A percentile compares a stretch with the other conserved stretches of the same genome.
Evolutionary conservation across 306 rosid genomes (phyloP).

Genomic region (Medicago arabica): DNA sequence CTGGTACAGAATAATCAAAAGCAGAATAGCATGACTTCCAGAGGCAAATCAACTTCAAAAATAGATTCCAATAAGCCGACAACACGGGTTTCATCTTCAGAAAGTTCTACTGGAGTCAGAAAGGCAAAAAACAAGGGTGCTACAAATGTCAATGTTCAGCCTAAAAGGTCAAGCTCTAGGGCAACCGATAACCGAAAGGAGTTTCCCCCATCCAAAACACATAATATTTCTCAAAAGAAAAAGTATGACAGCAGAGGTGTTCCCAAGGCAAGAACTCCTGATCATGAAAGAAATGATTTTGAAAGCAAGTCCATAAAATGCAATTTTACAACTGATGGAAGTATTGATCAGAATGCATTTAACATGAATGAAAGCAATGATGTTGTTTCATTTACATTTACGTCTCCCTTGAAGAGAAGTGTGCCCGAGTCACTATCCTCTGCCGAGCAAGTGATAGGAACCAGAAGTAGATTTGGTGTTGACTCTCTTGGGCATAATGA

Average conservation of each 20-base stretch:
- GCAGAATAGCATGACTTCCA: slow-evolving; percentile 66
- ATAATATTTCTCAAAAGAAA: slow-evolving; percentile 47
- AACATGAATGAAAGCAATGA: slow-evolving; percentile 63
- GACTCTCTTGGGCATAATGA: slow-evolving; percentile 51
- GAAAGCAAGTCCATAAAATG: slow-evolving; percentile 64
- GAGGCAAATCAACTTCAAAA: slow-evolving; percentile 58
- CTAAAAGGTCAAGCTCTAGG: slow-evolving; percentile 51
- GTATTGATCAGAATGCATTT: slow-evolving; percentile 50
- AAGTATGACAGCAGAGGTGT: slow-evolving; percentile 45
- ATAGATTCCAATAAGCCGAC: slow-evolving; percentile 49
- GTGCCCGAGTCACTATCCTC: slow-evolving; percentile 49
- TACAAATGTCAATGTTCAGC: slow-evolving; percentile 50
- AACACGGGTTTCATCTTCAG: slow-evolving; percentile 48
- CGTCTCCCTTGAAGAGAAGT: slow-evolving; percentile 73
- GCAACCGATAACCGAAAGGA: slow-evolving; percentile 52
- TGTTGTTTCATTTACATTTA: slow-evolving; percentile 89
- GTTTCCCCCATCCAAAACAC: slow-evolving; percentile 49
- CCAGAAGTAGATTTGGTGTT: slow-evolving; percentile 45
- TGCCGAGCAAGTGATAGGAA: slow-evolving; percentile 45
- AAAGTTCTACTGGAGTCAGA: slow-evolving; percentile 47
- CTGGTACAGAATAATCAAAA: slow-evolving; percentile 81
- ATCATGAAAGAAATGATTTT: slow-evolving; percentile 37
- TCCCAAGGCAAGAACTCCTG: slow-evolving; percentile 50
- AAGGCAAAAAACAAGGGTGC: slow-evolving; percentile 56
- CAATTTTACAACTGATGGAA: slow-evolving; percentile 56